Evolutionary conservation across 148 eudicot species (phyloP).

Genomic region (Polygonum maritimum): DNA sequence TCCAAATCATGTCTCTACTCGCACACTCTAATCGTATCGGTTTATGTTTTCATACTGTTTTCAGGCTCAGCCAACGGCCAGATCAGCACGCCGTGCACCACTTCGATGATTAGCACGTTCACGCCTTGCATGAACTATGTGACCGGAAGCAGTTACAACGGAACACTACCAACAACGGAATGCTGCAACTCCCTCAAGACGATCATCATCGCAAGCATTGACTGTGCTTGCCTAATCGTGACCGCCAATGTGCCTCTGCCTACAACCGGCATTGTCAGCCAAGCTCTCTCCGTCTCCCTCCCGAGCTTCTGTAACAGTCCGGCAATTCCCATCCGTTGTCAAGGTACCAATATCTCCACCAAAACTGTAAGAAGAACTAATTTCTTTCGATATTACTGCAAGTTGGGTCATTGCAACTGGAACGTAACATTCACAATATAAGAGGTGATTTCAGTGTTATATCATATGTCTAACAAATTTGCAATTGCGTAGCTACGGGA

Average conservation of each 20-base stretch:
- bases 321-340: constrained; percentile 33
- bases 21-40: background rate
- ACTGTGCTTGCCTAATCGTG: constrained; percentile 56
- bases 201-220: constrained; percentile 39
- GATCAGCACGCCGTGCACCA: constrained; percentile 39
- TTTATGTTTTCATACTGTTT: background rate
- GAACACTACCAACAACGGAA: constrained; percentile 32
- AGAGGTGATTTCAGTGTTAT: background rate
- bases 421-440: too few relatives aligned
- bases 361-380: too few relatives aligned
- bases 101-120: constrained; percentile 39
- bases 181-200: constrained; percentile 51
- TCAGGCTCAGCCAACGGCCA: constrained; percentile 28
- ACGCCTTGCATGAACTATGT: constrained; percentile 62
- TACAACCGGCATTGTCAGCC: constrained; percentile 17
- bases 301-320: constrained; percentile 9
- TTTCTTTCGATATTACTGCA: background rate
- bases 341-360: constrained; percentile 27
- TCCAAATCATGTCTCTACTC: background rate
- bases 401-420: too few relatives aligned
- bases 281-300: constrained; percentile 1
- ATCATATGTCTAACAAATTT: background rate
- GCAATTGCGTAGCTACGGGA: background rate
- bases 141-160: constrained; percentile 47
- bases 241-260: constrained; percentile 67